Percentiles rank a stretch among this genome's conserved stretches.
Evolutionary conservation across 352 stramenopile genomes (phyloP).

Genomic region (Pythium sp.): DNA sequence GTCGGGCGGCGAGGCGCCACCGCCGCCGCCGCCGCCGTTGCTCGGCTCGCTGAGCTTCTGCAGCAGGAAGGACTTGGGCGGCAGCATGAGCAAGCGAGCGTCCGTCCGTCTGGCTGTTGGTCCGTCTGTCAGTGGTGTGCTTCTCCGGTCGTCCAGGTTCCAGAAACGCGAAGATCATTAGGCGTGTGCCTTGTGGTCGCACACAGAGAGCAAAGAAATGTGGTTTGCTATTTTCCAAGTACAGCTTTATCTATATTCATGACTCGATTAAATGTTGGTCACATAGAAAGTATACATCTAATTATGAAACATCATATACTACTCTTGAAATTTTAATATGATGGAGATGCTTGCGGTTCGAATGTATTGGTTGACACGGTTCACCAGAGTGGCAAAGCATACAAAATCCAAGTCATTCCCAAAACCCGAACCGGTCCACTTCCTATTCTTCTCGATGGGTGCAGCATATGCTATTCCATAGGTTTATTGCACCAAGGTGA

Average conservation of each 20-base stretch:
- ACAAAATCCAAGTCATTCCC: not conserved
- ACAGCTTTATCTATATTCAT: not conserved
- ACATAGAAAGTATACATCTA: not conserved
- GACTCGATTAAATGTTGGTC: not conserved
- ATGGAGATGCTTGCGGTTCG: slow-evolving; percentile 1
- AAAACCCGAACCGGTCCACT: slow-evolving; percentile 1
- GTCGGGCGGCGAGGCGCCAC: slow-evolving; percentile 5
- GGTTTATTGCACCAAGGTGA: not conserved
- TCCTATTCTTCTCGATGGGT: not conserved
- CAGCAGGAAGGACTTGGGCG: slow-evolving; percentile 68
- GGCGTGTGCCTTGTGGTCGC: not conserved
- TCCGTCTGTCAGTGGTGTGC: slow-evolving; percentile 4
- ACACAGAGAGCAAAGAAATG: not conserved
- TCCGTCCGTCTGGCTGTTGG: not conserved
- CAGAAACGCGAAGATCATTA: slow-evolving; percentile 11
- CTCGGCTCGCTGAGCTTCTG: slow-evolving; percentile 52
- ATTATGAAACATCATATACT: not conserved
- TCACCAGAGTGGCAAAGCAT: not conserved
- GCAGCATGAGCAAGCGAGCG: slow-evolving; percentile 34
- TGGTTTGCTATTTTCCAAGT: not conserved
- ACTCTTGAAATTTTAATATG: not conserved
- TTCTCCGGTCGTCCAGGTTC: not conserved
- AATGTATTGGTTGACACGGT: slow-evolving; percentile 4
- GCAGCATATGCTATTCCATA: not conserved
- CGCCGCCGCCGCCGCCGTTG: slow-evolving; percentile 18